A percentile compares a stretch with the other conserved stretches of the same genome.
Conservation (phyloP, 805 yeast genomes). For the Kluyveromyces wickerhamii region DNA sequence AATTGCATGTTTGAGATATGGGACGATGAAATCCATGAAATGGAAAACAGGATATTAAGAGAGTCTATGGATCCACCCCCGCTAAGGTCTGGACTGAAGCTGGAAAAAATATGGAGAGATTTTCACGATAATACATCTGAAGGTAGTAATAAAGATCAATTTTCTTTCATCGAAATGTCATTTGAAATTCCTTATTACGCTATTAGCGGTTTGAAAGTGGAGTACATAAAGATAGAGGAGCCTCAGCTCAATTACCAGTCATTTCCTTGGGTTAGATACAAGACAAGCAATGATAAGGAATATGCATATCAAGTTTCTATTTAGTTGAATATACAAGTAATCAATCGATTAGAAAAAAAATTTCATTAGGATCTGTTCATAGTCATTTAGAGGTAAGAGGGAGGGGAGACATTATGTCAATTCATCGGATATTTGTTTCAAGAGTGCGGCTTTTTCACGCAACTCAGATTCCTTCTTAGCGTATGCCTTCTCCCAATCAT, state of each 20-base stretch:
- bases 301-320: constrained; percentile 22
- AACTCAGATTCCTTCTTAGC: constrained; percentile 4
- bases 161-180: constrained; percentile 35
- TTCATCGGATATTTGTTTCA: constrained; percentile 1
- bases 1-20: constrained; percentile 42
- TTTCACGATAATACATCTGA: constrained; percentile 16
- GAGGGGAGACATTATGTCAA: background rate
- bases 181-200: constrained; percentile 61
- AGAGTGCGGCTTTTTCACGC: background rate
- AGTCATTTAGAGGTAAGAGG: no score
- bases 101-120: constrained; percentile 29
- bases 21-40: constrained; percentile 20
- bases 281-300: constrained; percentile 36
- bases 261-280: constrained; percentile 73
- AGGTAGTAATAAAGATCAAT: constrained; percentile 12
- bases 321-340: background rate
- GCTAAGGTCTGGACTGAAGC: constrained; percentile 25
- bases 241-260: constrained; percentile 52
- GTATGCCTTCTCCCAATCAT: constrained; percentile 6
- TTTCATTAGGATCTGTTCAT: no score
- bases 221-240: constrained; percentile 60
- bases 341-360: no score
- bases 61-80: constrained; percentile 34
- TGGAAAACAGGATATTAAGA: constrained; percentile 19
- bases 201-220: constrained; percentile 59